Evolutionary conservation across 1,139 yeast species (phyloP).

Genomic region (Waltiozyma sp.): DNA sequence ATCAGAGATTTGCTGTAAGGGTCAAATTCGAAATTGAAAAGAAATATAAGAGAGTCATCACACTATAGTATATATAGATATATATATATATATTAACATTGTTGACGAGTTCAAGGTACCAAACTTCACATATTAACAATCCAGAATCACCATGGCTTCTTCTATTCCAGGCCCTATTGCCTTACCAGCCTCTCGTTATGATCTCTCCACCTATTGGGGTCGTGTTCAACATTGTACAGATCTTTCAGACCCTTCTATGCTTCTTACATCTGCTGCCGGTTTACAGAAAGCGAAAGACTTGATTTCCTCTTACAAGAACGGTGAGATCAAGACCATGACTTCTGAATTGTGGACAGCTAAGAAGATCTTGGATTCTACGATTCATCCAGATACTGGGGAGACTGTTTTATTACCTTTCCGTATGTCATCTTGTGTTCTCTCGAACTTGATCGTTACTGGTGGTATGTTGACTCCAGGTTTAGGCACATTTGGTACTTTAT

Average conservation of each 20-base stretch:
- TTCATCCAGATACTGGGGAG: slow-evolving; percentile 94
- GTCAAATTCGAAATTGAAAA: too few relatives aligned
- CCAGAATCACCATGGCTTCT: slow-evolving; percentile 58
- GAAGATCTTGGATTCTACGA: slow-evolving; percentile 71
- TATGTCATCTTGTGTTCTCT: slow-evolving; percentile 91
- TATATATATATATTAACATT: too few relatives aligned
- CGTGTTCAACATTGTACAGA: slow-evolving; percentile 90
- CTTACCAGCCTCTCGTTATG: slow-evolving; percentile 70
- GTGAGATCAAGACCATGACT: slow-evolving; percentile 47
- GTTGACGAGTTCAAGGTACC: not conserved
- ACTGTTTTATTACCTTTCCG: slow-evolving; percentile 87
- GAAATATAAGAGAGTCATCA: too few relatives aligned
- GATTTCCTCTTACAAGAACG: slow-evolving; percentile 65
- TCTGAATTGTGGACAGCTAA: slow-evolving; percentile 89
- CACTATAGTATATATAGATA: too few relatives aligned
- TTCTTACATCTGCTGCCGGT: slow-evolving; percentile 57
- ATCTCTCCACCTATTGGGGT: slow-evolving; percentile 78
- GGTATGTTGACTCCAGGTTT: slow-evolving; percentile 96
- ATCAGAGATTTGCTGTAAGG: too few relatives aligned
- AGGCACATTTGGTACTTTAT: slow-evolving; percentile 81
- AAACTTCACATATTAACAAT: not conserved
- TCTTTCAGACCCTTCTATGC: slow-evolving; percentile 85
- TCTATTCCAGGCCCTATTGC: slow-evolving; percentile 73
- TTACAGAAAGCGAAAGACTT: slow-evolving; percentile 53
- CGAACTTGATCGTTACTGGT: slow-evolving; percentile 87